Conservation (phyloP, 164 flowering plant genomes). For the Saururus chinensis region DNA sequence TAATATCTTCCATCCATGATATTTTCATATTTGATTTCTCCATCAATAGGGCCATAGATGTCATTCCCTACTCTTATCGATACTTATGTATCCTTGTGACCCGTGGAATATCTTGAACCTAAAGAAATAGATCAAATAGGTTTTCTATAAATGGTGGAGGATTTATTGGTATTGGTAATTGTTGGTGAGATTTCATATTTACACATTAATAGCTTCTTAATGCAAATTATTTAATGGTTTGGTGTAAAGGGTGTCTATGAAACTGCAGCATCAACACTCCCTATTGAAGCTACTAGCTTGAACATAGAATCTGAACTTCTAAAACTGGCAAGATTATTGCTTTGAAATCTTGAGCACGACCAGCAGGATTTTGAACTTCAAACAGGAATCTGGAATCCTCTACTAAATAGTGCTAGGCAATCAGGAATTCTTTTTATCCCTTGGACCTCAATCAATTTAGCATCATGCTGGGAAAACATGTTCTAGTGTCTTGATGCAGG, state of each 20-base stretch:
- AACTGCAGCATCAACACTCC: constrained; percentile 83
- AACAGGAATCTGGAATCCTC: constrained; percentile 56
- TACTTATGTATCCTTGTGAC: too few relatives aligned
- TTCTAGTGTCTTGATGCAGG: background rate
- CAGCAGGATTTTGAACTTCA: constrained; percentile 22
- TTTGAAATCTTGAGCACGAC: constrained; percentile 90
- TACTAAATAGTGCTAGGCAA: constrained; percentile 88
- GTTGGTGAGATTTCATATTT: too few relatives aligned
- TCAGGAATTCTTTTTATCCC: background rate
- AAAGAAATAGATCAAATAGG: too few relatives aligned
- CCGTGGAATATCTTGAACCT: too few relatives aligned
- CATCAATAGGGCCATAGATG: constrained; percentile 63
- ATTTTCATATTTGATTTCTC: constrained; percentile 92
- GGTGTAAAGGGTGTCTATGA: too few relatives aligned
- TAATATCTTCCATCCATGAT: constrained; percentile 95
- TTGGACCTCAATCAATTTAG: background rate
- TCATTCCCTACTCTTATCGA: too few relatives aligned
- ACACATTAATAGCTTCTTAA: constrained; percentile 93
- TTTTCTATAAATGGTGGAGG: too few relatives aligned
- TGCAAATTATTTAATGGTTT: constrained; percentile 66
- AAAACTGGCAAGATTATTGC: constrained; percentile 81
- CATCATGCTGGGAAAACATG: background rate
- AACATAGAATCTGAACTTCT: constrained; percentile 2
- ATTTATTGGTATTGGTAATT: too few relatives aligned
- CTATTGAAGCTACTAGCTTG: constrained; percentile 60